Evolutionary conservation across 202 grass and related monocot genomes (phyloP), one percentile per base, ranked within the genome.

Genomic region (Musa balbisiana): DNA sequence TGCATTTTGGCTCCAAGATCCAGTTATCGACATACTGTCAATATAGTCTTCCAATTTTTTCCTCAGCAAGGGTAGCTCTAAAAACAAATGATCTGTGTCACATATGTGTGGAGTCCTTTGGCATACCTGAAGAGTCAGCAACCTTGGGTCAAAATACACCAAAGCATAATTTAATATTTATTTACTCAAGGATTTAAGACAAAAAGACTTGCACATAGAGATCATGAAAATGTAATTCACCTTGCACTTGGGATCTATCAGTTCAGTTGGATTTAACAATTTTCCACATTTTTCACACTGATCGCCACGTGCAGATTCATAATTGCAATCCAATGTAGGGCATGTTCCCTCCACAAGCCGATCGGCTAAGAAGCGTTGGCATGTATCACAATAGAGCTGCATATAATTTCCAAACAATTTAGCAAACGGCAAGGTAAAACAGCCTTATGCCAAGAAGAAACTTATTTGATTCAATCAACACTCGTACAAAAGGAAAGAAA

Each of bases 51-150:
- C 95, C 80, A 99, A 68, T 77, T 87, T 92, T 70, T 88, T 87
- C 62, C 71, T 97, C 58, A 97, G 69, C 49, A 91, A 80, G 56
- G 91, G 91, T 84, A 99, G 89, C 85, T 99, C 95, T 67, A 99
- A 71, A 79, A 99, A 99, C 79, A 99, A 90, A 85, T 99, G 95
- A 78, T 99, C 91, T 6, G 95, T 99, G 64, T 99, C 87, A 79
- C 87, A 82, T 68, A 99, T 85, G 65, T 54, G 83, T 78, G 95
- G 91, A 77, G 87, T 83, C 78, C 80, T 92, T 79, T 71, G 82
- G 67, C 95, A 99, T 72, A 95, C 87, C 95, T 99, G 27, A 25
- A 52, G 23, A 8, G 16, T 55, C 12, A 53, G 22, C 12, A 51
- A 71, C 2, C 49, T 20, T 51, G 3, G 21, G 68, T 50, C 10